Conservation (phyloP, 2,329 filamentous ascomycete species). For the Herpomyces periplanetae region DNA sequence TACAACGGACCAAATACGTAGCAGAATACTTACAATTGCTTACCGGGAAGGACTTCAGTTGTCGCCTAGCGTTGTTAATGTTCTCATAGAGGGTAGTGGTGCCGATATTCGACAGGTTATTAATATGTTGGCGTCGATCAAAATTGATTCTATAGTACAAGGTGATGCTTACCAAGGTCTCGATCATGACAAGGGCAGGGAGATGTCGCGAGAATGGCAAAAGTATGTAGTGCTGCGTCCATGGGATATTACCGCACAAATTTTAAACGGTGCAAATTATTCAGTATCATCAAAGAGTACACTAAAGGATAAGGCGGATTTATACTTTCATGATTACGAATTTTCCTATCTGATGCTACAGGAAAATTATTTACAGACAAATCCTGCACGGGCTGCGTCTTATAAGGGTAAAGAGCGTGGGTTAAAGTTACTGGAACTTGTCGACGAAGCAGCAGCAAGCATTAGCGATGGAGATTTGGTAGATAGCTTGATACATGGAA, state of each 20-base stretch:
- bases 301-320: slow-evolving; percentile 83
- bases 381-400: slow-evolving; percentile 21
- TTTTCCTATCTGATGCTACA: slow-evolving; percentile 93
- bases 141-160: slow-evolving; percentile 23
- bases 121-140: slow-evolving; percentile 87
- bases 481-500: slow-evolving; percentile 89
- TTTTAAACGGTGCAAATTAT: slow-evolving; percentile 59
- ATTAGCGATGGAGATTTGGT: slow-evolving; percentile 91
- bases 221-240: slow-evolving; percentile 88
- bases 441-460: slow-evolving; percentile 58
- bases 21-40: slow-evolving; percentile 73
- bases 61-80: slow-evolving; percentile 43
- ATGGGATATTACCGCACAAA: slow-evolving; percentile 87
- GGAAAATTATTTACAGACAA: slow-evolving; percentile 72
- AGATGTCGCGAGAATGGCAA: slow-evolving; percentile 92
- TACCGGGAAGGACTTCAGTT: slow-evolving; percentile 65
- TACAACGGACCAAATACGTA: slow-evolving; percentile 59
- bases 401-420: slow-evolving; percentile 26
- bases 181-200: slow-evolving; percentile 47
- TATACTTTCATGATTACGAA: slow-evolving; percentile 97
- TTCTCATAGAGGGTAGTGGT: slow-evolving; percentile 71
- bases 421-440: slow-evolving; percentile 47
- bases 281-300: slow-evolving; percentile 41
- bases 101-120: slow-evolving; percentile 91
- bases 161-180: slow-evolving; percentile 11